These are phyloP conservation scores for Lasiosphaeris hirsuta DNA, from an alignment of 495 filamentous ascomycete genomes.

Conservation along the genomic window DNA sequence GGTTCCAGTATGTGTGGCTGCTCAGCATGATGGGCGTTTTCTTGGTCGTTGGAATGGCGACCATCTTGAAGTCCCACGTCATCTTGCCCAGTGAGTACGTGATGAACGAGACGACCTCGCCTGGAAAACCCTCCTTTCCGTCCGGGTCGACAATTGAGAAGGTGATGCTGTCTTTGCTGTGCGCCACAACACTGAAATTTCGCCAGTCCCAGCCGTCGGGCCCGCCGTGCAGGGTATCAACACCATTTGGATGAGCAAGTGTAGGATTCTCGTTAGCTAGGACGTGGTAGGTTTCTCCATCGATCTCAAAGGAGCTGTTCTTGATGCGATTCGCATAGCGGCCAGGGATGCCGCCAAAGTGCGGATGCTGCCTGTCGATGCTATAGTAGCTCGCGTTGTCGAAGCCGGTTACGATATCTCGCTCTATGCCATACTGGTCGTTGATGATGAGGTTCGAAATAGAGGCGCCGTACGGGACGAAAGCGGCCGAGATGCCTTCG, in stretches of 20 bases:
- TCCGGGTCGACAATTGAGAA: slow-evolving; percentile 73
- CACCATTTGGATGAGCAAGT: slow-evolving; percentile 42
- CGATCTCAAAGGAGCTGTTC: slow-evolving; percentile 75
- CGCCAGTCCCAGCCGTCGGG: slow-evolving; percentile 75
- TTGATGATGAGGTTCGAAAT: slow-evolving; percentile 71
- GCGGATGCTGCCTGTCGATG: slow-evolving; percentile 65
- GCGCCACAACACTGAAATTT: slow-evolving; percentile 72
- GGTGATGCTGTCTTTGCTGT: slow-evolving; percentile 66
- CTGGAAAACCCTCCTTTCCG: slow-evolving; percentile 73
- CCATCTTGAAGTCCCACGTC: slow-evolving; percentile 55
- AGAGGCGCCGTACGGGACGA: slow-evolving; percentile 77
- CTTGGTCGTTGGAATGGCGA: slow-evolving; percentile 51
- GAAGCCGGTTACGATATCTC: slow-evolving; percentile 74
- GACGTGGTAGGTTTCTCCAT: slow-evolving; percentile 61
- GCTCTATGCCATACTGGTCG: slow-evolving; percentile 60
- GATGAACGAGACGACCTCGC: slow-evolving; percentile 72
- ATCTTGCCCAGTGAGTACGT: slow-evolving; percentile 59
- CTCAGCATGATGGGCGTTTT: slow-evolving; percentile 66
- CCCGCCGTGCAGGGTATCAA: slow-evolving; percentile 80
- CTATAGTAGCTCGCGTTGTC: slow-evolving; percentile 72
- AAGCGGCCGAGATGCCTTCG: slow-evolving; percentile 65
- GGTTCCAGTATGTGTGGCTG: slow-evolving; percentile 78
- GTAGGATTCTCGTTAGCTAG: slow-evolving; percentile 67
- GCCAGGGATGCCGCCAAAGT: slow-evolving; percentile 73
- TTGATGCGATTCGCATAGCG: slow-evolving; percentile 86